phyloP scores from a whole-genome alignment of 257 asterid species.

The Solanum clarkiae region DNA sequence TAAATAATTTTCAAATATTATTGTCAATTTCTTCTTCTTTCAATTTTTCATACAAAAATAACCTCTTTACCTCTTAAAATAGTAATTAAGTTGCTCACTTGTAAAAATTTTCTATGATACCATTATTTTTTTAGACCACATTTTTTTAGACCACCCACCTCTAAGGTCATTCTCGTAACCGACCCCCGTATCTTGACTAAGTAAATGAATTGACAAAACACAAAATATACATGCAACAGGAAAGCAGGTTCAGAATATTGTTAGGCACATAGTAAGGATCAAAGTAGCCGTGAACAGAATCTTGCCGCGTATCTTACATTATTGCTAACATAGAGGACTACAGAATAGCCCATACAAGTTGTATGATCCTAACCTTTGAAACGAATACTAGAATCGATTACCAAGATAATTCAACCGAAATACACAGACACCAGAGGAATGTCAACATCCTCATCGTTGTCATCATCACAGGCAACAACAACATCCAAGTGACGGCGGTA shows the following conservation, averaged over 20 bases:
- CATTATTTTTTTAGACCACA: background rate
- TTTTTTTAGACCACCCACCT: background rate
- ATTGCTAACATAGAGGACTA: background rate
- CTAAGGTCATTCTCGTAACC: background rate
- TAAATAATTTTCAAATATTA: too few species aligned
- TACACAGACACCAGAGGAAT: slow-evolving; percentile 72
- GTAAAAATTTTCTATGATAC: background rate
- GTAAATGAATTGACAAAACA: background rate
- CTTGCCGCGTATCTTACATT: background rate
- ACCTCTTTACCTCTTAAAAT: too few species aligned
- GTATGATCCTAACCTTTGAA: background rate
- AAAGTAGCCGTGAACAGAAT: background rate
- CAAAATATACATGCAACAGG: background rate
- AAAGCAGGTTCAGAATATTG: background rate
- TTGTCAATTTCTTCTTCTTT: too few species aligned
- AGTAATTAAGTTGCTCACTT: too few species aligned
- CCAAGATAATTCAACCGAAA: slow-evolving; percentile 25
- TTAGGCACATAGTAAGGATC: background rate
- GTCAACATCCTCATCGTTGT: slow-evolving; percentile 70
- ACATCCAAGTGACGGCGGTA: slow-evolving; percentile 62
- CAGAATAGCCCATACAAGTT: background rate
- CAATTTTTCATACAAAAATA: too few species aligned
- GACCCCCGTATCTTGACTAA: background rate
- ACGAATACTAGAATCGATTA: background rate
- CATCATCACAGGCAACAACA: slow-evolving; percentile 87